Evolutionary conservation across 1,139 yeast species (phyloP), one percentile per base, ranked within the genome.

Genomic region (Geotrichum restrictum): DNA sequence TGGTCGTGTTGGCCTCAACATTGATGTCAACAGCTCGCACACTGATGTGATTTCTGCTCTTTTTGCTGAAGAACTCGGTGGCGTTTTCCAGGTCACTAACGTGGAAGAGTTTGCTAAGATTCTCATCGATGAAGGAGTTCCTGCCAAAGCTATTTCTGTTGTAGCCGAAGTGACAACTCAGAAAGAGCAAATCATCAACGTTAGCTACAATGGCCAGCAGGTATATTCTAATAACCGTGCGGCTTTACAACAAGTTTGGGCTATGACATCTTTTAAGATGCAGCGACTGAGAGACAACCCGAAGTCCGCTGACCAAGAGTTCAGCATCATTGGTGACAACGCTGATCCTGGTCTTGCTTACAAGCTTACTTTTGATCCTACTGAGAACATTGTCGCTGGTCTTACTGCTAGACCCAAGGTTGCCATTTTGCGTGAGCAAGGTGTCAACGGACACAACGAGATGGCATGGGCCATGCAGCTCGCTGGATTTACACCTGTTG

Each of bases 381-480:
- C 59, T 18, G 60, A 72, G 32, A 66, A 68, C 33, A 60, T 71
- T 14, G 56, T 64, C 4, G 63, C 69, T 37, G 55, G 63, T 24
- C 67, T 76, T 42, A 66, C 72, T 21, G 58, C 67, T 21, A 81
- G 76, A 65, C 98, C 98, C 48, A 85, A 82, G 71, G 98, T 94
- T 59, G 98, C 98, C 36, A 89, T 94, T 56, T 77, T 94, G 65
- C 86, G 99, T 74, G 99, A 94, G 69, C 98, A 94, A 74, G 99
- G 99, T 73, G 97, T 93, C 52, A 94, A 94, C 69, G 95, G 98
- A 32, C 96, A 93, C 70, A 88, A 85, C 76, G 99, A 94, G 73
- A 91, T 94, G 98, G 97, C 98, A 1, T 91, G 95, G 88, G 82
- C 94, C 57, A 89, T 93, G 79, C 84, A 84, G 68, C 89, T 83